Evolutionary conservation across 129 eudicot species (phyloP).

Genomic region (Lactuca saligna): DNA sequence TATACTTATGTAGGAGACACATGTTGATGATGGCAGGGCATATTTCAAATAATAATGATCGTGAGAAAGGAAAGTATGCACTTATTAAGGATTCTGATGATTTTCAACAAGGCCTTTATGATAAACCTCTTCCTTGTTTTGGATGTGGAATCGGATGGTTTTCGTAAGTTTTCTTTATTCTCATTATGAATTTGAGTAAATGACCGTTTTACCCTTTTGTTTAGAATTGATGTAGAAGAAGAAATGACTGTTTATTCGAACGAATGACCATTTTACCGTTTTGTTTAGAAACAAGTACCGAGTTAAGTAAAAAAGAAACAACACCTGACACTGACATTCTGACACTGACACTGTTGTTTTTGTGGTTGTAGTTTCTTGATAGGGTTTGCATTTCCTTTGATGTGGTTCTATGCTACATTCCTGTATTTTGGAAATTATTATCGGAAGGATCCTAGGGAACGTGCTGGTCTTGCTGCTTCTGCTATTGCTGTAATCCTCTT

Average conservation of each 20-base stretch:
- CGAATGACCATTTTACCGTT: too few species aligned
- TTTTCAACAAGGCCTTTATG: conserved; percentile 66
- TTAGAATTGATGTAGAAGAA: too few species aligned
- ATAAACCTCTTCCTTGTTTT: conserved; percentile 95
- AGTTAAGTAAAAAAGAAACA: not conserved
- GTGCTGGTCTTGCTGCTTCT: conserved; percentile 99
- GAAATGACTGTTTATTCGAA: too few species aligned
- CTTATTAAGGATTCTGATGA: conserved; percentile 76
- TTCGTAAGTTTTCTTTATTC: conserved; percentile 55
- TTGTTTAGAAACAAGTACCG: too few species aligned
- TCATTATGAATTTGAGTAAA: not conserved
- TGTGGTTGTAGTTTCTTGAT: conserved; percentile 53
- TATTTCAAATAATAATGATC: conserved; percentile 46
- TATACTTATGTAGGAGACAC: conserved; percentile 32
- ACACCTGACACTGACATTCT: too few species aligned
- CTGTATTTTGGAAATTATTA: conserved; percentile 88
- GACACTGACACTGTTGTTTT: not conserved
- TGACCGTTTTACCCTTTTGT: too few species aligned
- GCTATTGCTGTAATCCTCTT: conserved; percentile 70
- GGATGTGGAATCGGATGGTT: conserved; percentile 99
- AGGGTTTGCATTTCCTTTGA: conserved; percentile 71
- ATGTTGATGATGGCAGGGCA: conserved; percentile 49
- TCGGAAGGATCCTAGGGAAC: conserved; percentile 96
- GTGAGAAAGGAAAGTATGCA: conserved; percentile 68
- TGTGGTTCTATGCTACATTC: conserved; percentile 90